Evolutionary conservation across 176 grass and related monocot species (phyloP), one percentile per base, ranked within the genome.

Genomic region (Musa beccarii): DNA sequence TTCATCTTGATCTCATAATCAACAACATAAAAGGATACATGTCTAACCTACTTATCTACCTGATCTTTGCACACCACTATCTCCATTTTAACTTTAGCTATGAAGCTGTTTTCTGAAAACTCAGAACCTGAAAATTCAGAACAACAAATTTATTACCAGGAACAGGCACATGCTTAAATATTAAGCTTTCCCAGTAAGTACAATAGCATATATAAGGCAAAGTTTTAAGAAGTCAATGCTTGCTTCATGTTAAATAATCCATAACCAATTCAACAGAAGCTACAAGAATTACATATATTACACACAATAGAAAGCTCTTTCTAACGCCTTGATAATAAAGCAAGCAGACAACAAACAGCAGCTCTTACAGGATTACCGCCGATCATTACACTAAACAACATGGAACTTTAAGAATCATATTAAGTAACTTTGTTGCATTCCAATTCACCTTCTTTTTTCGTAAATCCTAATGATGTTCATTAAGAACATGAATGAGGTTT

Each of bases 71-170:
- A 84, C 2, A 90, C 79, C 11, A 95, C 85, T 84, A 95, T 76
- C 78, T 91, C 91, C 81, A 95, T 86, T 79, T 95, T 95, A 62
- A 95, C 81, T 86, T 95, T 95, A 68, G 79, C 15, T 76, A 90
- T 86, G 79, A 95, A 95, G 2, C 78, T 91, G 75, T 95, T 85
- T 84, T 95, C 91, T 13, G 85, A 84, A 90, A 95, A 95, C 76
- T 90, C 91, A 28, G 91, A 95, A 20, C 91, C 91, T 91, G 81
- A 43, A 80, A 28, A 69, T n/a, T 24, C 53, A 78, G 24, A 72
- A 11, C 1, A 24, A 82, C 19, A 75, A 67, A 69, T 55, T 0
- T 76, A n/a, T 15, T 49, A 1, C 69, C 59, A 62, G 34, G 19
- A 71, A 71, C 17, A 17, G 34, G 34, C 34, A 11, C 11, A 8